Percentiles rank a stretch among this genome's conserved stretches.
phyloP scores from a whole-genome alignment of 306 rosid genomes.

The Pterocarpus santalinus region DNA sequence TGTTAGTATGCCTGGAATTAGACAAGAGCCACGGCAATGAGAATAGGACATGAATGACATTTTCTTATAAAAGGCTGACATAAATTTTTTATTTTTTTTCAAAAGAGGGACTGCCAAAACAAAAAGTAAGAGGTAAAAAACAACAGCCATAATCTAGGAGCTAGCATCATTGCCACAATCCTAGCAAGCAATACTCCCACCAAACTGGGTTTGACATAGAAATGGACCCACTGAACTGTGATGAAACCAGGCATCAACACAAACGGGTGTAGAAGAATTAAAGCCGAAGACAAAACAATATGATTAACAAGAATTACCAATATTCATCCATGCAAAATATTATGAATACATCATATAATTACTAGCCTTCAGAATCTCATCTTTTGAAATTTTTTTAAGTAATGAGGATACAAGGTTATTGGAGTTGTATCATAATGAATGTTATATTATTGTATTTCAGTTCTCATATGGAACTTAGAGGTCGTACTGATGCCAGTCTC shows the following conservation, averaged over 20 bases:
- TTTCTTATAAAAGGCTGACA: conserved; percentile 17
- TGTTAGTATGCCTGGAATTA: conserved; percentile 24
- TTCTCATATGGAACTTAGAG: background rate
- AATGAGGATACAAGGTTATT: background rate
- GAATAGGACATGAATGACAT: conserved; percentile 8
- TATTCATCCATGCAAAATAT: conserved; percentile 16
- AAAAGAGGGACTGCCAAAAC: background rate
- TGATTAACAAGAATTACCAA: background rate
- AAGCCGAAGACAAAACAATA: conserved; percentile 16
- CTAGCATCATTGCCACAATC: conserved; percentile 11
- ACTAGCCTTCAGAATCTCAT: background rate
- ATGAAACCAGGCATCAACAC: conserved; percentile 5
- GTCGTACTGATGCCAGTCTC: background rate
- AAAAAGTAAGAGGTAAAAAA: background rate
- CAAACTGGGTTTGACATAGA: background rate
- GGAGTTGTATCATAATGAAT: background rate
- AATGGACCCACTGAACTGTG: background rate
- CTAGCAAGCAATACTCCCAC: conserved; percentile 19
- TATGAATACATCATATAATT: background rate
- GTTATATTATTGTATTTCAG: conserved; percentile 19
- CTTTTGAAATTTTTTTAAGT: too few relatives aligned
- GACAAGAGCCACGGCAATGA: conserved; percentile 16
- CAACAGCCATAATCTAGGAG: background rate
- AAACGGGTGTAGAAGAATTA: conserved; percentile 23
- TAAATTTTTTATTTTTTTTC: too few relatives aligned